Conservation (phyloP, 2,329 filamentous ascomycete genomes). For the Fusarium sp. region DNA sequence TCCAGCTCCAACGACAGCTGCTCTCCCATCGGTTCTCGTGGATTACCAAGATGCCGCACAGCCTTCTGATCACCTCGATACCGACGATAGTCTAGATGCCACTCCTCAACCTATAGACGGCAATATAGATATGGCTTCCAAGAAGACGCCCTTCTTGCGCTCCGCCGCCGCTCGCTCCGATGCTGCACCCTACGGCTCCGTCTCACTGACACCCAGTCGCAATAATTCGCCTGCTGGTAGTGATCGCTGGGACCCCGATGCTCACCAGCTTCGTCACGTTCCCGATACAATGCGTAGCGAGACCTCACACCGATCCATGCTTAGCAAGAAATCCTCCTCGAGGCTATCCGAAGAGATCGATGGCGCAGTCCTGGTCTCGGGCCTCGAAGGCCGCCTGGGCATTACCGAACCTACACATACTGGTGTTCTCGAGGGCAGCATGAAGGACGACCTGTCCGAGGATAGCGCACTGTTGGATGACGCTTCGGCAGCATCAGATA, state of each 20-base stretch:
- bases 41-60: constrained; percentile 25
- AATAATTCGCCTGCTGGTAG: constrained; percentile 53
- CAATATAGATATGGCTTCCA: constrained; percentile 52
- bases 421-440: constrained; percentile 58
- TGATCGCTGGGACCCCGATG: constrained; percentile 49
- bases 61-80: constrained; percentile 17
- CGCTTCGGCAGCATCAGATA: constrained; percentile 58
- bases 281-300: constrained; percentile 52
- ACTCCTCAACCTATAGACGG: constrained; percentile 30
- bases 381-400: constrained; percentile 66
- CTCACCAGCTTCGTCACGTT: constrained; percentile 52
- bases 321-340: constrained; percentile 50
- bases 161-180: constrained; percentile 47
- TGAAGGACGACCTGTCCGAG: constrained; percentile 56
- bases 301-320: constrained; percentile 49
- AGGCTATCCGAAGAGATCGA: constrained; percentile 64
- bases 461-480: constrained; percentile 54
- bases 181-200: constrained; percentile 55
- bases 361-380: constrained; percentile 63
- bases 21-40: background rate
- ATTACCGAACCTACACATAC: constrained; percentile 62
- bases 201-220: constrained; percentile 52
- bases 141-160: constrained; percentile 54
- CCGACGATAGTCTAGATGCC: constrained; percentile 44
- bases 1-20: background rate